Percentiles rank a stretch among this genome's conserved stretches.
phyloP scores from a whole-genome alignment of 768 basidiomycete genomes.

The Russula abietina region DNA sequence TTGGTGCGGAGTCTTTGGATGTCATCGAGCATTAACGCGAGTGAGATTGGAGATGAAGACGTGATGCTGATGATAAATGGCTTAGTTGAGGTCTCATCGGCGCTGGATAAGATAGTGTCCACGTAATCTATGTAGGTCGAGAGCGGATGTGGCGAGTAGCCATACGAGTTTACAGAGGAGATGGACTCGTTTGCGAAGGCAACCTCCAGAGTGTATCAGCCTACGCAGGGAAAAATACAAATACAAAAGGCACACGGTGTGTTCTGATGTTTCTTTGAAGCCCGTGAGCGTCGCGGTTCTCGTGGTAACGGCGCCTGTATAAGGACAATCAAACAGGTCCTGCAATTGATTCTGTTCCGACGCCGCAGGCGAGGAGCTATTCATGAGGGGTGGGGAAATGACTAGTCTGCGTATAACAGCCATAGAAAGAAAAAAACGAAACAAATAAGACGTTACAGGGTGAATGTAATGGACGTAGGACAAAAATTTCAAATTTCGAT shows the following conservation, averaged over 20 bases:
- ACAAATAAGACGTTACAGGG: background rate
- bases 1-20: conserved; percentile 54
- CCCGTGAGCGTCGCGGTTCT: conserved; percentile 69
- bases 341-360: conserved; percentile 58
- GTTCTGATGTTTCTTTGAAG: conserved; percentile 56
- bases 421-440: conserved; percentile 36
- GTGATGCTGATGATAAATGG: conserved; percentile 81
- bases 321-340: conserved; percentile 56
- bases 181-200: conserved; percentile 45
- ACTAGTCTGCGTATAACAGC: conserved; percentile 50
- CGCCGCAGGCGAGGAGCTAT: conserved; percentile 79
- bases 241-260: conserved; percentile 45
- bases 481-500: conserved; percentile 14
- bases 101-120: conserved; percentile 39
- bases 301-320: conserved; percentile 77
- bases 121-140: conserved; percentile 62
- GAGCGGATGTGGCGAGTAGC: conserved; percentile 78
- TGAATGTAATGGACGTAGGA: background rate
- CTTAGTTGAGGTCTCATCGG: conserved; percentile 35
- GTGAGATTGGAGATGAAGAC: conserved; percentile 46
- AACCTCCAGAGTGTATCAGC: conserved; percentile 40
- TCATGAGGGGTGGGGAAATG: conserved; percentile 62
- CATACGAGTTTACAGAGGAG: conserved; percentile 79
- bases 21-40: conserved; percentile 49
- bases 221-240: background rate